Evolutionary conservation across 2,329 filamentous ascomycete genomes (phyloP).

Genomic region (Exophiala spinifera): DNA sequence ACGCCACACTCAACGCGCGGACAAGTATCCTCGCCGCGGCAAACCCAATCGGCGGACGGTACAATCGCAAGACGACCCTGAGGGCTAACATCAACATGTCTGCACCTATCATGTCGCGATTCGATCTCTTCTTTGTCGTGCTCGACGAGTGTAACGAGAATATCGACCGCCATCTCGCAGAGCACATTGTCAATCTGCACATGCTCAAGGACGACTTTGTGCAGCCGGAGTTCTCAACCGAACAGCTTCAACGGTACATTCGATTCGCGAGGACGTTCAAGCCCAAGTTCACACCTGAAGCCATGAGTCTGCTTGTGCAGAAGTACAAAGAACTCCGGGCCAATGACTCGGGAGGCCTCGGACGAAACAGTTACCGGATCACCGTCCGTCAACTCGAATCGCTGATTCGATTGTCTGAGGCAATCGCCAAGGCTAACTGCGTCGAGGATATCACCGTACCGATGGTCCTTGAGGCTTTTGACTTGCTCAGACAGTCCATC

Average conservation of each 20-base stretch:
- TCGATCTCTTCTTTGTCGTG: conserved; percentile 97
- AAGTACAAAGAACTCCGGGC: conserved; percentile 94
- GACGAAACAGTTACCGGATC: conserved; percentile 93
- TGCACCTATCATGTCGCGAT: conserved; percentile 98
- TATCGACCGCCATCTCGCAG: conserved; percentile 83
- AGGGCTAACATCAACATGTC: conserved; percentile 98
- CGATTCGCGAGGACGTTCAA: conserved; percentile 93
- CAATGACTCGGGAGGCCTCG: conserved; percentile 89
- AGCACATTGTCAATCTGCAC: conserved; percentile 93
- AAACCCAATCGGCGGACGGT: conserved; percentile 92
- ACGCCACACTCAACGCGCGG: conserved; percentile 92
- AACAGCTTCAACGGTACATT: conserved; percentile 95
- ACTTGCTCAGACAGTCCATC: conserved; percentile 87
- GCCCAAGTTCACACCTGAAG: conserved; percentile 84
- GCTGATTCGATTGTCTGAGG: conserved; percentile 91
- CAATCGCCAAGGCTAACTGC: conserved; percentile 97
- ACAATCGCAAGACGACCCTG: conserved; percentile 92
- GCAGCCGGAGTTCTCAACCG: conserved; percentile 89
- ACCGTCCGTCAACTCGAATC: conserved; percentile 94
- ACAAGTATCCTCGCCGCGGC: conserved; percentile 94
- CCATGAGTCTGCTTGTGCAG: conserved; percentile 78
- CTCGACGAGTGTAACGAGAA: conserved; percentile 94
- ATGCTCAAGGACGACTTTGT: conserved; percentile 89
- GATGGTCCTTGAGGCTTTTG: conserved; percentile 90
- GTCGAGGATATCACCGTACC: conserved; percentile 80